These are phyloP conservation scores for Penicillium waksmanii DNA, from an alignment of 495 filamentous ascomycete genomes.

Conservation along the genomic window DNA sequence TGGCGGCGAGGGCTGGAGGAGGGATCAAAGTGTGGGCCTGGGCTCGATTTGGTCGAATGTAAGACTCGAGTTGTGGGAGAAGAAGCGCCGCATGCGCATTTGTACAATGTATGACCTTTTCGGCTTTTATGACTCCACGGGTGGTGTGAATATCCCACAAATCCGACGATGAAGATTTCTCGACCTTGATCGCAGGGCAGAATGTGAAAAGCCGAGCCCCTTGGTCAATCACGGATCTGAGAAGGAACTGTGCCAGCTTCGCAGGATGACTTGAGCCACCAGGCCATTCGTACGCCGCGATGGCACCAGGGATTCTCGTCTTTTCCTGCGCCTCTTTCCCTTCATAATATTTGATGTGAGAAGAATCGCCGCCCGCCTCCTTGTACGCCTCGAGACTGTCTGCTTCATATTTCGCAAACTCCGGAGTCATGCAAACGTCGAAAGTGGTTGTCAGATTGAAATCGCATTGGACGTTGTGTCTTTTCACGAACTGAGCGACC, in stretches of 20 bases:
- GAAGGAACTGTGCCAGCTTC: slow-evolving; percentile 36
- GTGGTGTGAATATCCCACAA: slow-evolving; percentile 32
- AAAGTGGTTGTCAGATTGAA: slow-evolving; percentile 35
- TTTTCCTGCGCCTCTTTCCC: slow-evolving; percentile 25
- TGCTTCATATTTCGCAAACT: slow-evolving; percentile 33
- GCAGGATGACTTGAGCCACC: slow-evolving; percentile 37
- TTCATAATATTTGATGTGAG: slow-evolving; percentile 30
- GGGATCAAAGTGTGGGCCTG: slow-evolving; percentile 37
- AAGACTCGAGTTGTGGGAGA: slow-evolving; percentile 29
- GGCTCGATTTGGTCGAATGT: slow-evolving; percentile 31
- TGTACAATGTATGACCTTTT: slow-evolving; percentile 37
- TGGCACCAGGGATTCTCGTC: slow-evolving; percentile 27
- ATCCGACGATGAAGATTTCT: background rate
- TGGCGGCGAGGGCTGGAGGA: slow-evolving; percentile 19
- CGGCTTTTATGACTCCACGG: slow-evolving; percentile 22
- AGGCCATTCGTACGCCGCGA: slow-evolving; percentile 41
- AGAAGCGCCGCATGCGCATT: slow-evolving; percentile 37
- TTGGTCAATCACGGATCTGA: slow-evolving; percentile 23
- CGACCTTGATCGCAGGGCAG: slow-evolving; percentile 31
- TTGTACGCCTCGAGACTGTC: slow-evolving; percentile 32
- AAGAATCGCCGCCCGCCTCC: slow-evolving; percentile 31
- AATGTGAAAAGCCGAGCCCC: slow-evolving; percentile 31
- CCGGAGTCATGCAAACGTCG: slow-evolving; percentile 37
- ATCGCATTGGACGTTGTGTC: slow-evolving; percentile 35
- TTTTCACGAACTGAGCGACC: slow-evolving; percentile 30